Evolutionary conservation across 129 eudicot genomes (phyloP), one percentile per base, ranked within the genome.

Genomic region (Calendula officinalis): DNA sequence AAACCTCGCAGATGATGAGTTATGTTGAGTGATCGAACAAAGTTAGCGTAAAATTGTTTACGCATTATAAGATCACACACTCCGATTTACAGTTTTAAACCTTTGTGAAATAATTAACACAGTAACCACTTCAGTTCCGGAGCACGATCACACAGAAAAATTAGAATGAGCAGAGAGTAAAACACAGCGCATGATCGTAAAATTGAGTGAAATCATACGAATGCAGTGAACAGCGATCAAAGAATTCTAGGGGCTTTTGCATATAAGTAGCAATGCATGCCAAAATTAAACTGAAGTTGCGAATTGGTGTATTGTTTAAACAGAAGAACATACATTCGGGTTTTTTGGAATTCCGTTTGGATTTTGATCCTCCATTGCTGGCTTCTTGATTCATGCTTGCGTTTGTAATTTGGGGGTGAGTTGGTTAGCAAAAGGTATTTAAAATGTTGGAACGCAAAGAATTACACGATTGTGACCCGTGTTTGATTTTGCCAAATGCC

Each of bases 311-410:
- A 60, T 41, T 34, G n/a, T n/a, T n/a, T n/a, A n/a, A n/a, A n/a
- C n/a, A 47, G 16, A 7, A 5, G 10, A 13, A 70, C 38, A 37
- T 78, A 87, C 95, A 87, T 58, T 74, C 64, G 63, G 86, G 95
- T 77, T 76, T 81, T 64, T 62, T 81, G 65, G 88, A 81, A 11
- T 36, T 43, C 44, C 49, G 74, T 65, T 66, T 77, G 62, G 84
- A 13, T 62, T 80, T 64, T 5, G 82, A 67, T 33, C 68, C 62
- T 67, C 77, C 85, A 61, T 75, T 75, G 65, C 43, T 8, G 62
- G n/a, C 61, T 55, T 41, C 64, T 30, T 32, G 61, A 51, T 44
- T 66, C 62, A 71, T 75, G 69, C 0, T 65, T 68, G 74, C 57
- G 57, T 34, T 3, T 57, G 66, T 69, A 51, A 71, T 71, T 71